Conservation (phyloP, 2,329 filamentous ascomycete genomes). For the Knoxdaviesia proteae region DNA sequence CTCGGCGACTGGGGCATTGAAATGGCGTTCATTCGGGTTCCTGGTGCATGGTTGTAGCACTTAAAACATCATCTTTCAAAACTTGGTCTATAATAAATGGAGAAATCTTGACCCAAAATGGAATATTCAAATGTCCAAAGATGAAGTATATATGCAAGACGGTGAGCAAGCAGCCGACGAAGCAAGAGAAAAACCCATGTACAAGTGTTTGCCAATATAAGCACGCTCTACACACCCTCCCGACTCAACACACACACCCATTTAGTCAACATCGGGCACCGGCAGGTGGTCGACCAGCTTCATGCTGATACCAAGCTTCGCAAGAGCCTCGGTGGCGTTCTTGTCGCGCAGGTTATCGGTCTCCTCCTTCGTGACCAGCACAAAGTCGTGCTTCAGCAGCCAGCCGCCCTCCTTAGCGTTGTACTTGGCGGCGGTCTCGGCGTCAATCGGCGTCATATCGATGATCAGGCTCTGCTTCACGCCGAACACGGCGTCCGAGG, state of each 20-base stretch:
- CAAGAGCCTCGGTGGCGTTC: slow-evolving; percentile 43
- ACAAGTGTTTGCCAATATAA: not conserved
- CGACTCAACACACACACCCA: not conserved
- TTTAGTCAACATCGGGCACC: slow-evolving; percentile 39
- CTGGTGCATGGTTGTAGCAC: too few species aligned
- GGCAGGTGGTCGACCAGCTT: slow-evolving; percentile 59
- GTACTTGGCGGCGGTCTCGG: slow-evolving; percentile 36
- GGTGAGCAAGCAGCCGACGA: too few species aligned
- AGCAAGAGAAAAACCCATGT: too few species aligned
- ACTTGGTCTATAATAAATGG: not conserved
- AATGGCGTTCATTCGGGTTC: too few species aligned
- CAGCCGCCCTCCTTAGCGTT: slow-evolving; percentile 40
- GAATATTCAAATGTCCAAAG: not conserved
- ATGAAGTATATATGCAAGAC: not conserved
- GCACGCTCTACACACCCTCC: not conserved
- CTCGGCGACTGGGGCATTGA: not conserved
- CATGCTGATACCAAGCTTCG: slow-evolving; percentile 44
- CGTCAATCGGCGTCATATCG: slow-evolving; percentile 31
- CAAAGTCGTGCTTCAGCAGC: slow-evolving; percentile 54
- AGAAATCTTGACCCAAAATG: not conserved
- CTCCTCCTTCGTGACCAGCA: slow-evolving; percentile 52
- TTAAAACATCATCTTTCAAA: too few species aligned
- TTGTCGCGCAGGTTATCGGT: slow-evolving; percentile 43
- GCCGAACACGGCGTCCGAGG: slow-evolving; percentile 67
- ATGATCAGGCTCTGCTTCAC: slow-evolving; percentile 66